Conservation (phyloP, 495 filamentous ascomycete genomes). For the Tuber magnatum region DNA sequence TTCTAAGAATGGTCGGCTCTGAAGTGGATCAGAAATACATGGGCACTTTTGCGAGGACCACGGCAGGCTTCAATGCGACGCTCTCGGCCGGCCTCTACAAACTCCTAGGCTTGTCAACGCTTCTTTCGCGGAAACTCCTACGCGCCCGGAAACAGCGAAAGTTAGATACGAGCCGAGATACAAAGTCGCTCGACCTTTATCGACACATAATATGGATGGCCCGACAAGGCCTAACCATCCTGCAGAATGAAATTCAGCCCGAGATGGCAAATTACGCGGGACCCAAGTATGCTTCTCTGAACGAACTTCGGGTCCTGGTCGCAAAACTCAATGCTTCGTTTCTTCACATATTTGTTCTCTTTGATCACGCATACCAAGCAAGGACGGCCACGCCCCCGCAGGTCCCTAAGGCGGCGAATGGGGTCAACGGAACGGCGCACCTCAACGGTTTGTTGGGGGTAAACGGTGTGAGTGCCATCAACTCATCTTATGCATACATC, state of each 20-base stretch:
- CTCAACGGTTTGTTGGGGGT: constrained; percentile 9
- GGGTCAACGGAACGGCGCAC: constrained; percentile 2
- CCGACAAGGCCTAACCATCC: constrained; percentile 76
- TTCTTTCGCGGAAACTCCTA: constrained; percentile 76
- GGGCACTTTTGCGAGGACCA: constrained; percentile 71
- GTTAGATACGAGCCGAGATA: constrained; percentile 67
- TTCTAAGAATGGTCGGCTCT: constrained; percentile 70
- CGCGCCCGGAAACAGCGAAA: constrained; percentile 77
- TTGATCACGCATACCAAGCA: constrained; percentile 60
- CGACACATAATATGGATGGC: constrained; percentile 95
- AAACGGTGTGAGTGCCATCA: constrained; percentile 43
- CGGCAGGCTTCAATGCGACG: constrained; percentile 57
- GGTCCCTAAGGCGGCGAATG: constrained; percentile 47
- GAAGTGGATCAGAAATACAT: constrained; percentile 97
- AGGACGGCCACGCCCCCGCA: constrained; percentile 42
- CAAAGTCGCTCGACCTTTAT: constrained; percentile 74
- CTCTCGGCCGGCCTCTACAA: constrained; percentile 79
- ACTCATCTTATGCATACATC: constrained; percentile 57
- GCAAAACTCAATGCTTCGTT: constrained; percentile 90
- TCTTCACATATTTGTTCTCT: constrained; percentile 93
- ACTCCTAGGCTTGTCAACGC: constrained; percentile 80
- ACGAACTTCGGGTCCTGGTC: constrained; percentile 74
- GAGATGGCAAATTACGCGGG: constrained; percentile 57
- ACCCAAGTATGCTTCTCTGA: constrained; percentile 28
- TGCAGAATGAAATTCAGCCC: constrained; percentile 80